Evolutionary conservation across 148 eudicot species (phyloP), one percentile per base, ranked within the genome.

Genomic region (Rhododendron simsii): DNA sequence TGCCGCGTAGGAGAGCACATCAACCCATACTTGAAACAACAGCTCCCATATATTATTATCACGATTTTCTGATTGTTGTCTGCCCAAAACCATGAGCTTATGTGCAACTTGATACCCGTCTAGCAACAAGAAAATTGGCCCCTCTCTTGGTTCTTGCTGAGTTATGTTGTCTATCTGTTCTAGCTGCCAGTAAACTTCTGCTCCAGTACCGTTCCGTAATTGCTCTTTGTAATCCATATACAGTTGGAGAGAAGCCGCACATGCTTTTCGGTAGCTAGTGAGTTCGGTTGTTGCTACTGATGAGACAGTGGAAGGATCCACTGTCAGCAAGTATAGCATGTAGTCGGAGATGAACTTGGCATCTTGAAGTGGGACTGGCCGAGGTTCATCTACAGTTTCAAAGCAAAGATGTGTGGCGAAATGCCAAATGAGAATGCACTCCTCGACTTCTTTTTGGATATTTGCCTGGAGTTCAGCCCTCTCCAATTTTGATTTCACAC

Each of bases 161-260:
- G 13, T 28, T 9, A 26, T 79, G 14, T 14, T 9, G 30, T 6
- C 4, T 15, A 44, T 45, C 5, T 3, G 0, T 16, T 1, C 53
- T 21, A 79, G 81, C 26, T 50, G 26, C 10, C 45, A 23, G 45
- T 23, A 44, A 79, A 79, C 47, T 39, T 78, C 81, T 13, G 15
- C 7, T 44, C 23, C 81, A 79, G 41, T 23, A 18, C 45, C 53
- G 2, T 18, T 23, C 45, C 0, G n/a, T 74, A n/a, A 13, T 3
- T 33, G 2, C 0, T 18, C 80, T 76, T 0, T 2, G n/a, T 21
- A 80, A 0, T 44, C 26, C 0, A 0, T 15, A 53, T 53, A 3
- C 59, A 53, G 59, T 80, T 47, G 57, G 82, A 50, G 0, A 0
- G 55, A 80, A 16, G 55, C 82, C 1, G 63, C 50, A 50, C 82